Evolutionary conservation across 148 eudicot species (phyloP), one percentile per base, ranked within the genome.

Genomic region (Agrostemma githago): DNA sequence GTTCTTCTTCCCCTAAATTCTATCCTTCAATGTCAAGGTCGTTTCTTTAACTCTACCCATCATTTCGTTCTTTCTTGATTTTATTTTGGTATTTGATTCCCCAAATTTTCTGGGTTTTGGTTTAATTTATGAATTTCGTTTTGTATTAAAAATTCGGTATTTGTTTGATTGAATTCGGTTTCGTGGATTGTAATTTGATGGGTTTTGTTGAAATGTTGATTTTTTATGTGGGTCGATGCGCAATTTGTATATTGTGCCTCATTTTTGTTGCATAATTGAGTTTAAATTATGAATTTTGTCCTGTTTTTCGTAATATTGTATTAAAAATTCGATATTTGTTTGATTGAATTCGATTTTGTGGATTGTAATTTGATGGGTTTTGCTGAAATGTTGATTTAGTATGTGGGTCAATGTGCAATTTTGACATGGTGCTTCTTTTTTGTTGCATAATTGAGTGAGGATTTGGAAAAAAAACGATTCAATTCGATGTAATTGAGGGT

Each of bases 11-110:
- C 61, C 15, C 53, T 69, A 17, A 19, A 17, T 4, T 69, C 58
- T 0, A 4, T 78, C 43, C 72, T 41, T 51, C 77, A 69, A 74
- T 79, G 77, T 79, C 81, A 69, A 74, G 81, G 77, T 79, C 9
- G 8, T 46, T 59, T 38, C 73, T 60, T 73, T 60, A 17, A 9
- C 26, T 17, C 57, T 46, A 14, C 34, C 17, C 3, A 17, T 40
- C 20, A 38, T 14, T 6, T 10, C 34, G 34, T 66, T 34, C 8
- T 34, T n/a, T 34, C 2, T 44, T 7, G 15, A 66, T 66, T n/a
- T 0, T 2, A 6, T 59, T 72, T 0, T 46, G 1, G 54, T 4
- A 3, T 56, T 44, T 48, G 21, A 43, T 54, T 48, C 6, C 58
- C 0, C 6, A 37, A 6, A 40, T 69, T 34, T 62, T 17, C 53